phyloP scores from a whole-genome alignment of 2,329 filamentous ascomycete species.

The Meredithiella fracta region DNA sequence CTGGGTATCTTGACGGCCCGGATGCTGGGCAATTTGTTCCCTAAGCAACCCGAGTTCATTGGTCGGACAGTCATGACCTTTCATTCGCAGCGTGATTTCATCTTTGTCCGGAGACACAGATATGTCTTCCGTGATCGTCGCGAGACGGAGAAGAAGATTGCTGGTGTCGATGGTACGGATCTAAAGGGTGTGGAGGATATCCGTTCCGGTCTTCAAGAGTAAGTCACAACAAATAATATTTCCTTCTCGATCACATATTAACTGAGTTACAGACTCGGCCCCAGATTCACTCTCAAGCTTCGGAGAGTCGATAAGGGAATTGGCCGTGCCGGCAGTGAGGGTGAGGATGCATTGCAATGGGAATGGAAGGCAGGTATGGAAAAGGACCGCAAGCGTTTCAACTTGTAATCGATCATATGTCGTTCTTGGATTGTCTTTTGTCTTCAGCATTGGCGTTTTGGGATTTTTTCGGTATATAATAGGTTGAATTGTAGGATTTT shows the following conservation, averaged over 20 bases:
- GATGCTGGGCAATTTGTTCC: conserved; percentile 48
- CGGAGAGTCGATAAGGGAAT: conserved; percentile 84
- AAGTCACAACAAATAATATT: neutral
- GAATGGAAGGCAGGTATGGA: conserved; percentile 95
- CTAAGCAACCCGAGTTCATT: conserved; percentile 63
- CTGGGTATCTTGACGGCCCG: conserved; percentile 76
- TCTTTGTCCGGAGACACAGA: conserved; percentile 78
- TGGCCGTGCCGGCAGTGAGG: conserved; percentile 46
- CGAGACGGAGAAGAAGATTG: conserved; percentile 70
- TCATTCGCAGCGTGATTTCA: conserved; percentile 91
- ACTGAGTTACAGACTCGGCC: conserved; percentile 35
- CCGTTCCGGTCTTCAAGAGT: conserved; percentile 71
- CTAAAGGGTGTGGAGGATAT: conserved; percentile 76
- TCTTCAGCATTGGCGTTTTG: conserved; percentile 11
- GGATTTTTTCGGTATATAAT: conserved; percentile 2
- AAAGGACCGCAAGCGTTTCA: conserved; percentile 84
- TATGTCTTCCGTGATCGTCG: conserved; percentile 88
- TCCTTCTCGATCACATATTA: conserved; percentile 1
- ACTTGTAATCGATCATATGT: conserved; percentile 40
- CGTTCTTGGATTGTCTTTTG: conserved; percentile 4
- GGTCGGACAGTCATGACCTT: conserved; percentile 82
- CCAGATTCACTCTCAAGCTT: conserved; percentile 60
- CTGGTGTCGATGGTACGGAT: conserved; percentile 64
- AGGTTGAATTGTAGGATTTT: neutral
- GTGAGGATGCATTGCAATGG: conserved; percentile 72